Percentiles rank a stretch among this genome's conserved stretches.
phyloP scores from a whole-genome alignment of 2,329 filamentous ascomycete species.

The Paradendryphiella salina region DNA sequence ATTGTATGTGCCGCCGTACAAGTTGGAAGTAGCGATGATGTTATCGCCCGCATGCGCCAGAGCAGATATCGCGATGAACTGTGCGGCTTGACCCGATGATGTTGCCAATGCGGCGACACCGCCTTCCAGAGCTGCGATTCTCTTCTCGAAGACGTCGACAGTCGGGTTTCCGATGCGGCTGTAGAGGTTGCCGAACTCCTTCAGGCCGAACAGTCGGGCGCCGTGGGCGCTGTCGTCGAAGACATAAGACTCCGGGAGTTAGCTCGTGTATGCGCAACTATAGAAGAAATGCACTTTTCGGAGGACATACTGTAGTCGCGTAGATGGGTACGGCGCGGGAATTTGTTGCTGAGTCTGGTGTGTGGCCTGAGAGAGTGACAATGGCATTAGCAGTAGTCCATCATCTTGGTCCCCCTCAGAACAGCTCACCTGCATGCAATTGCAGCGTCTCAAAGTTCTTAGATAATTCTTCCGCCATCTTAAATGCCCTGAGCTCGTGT shows the following conservation, averaged over 20 bases:
- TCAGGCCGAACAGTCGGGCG: slow-evolving; percentile 91
- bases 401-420: neutral
- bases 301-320: slow-evolving; percentile 69
- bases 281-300: neutral
- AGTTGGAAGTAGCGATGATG: slow-evolving; percentile 85
- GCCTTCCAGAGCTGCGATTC: slow-evolving; percentile 92
- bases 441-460: slow-evolving; percentile 57
- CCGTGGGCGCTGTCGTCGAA: slow-evolving; percentile 98
- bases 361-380: slow-evolving; percentile 60
- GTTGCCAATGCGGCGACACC: slow-evolving; percentile 84
- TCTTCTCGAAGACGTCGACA: slow-evolving; percentile 94
- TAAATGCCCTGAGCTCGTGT: neutral
- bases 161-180: slow-evolving; percentile 82
- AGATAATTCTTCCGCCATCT: slow-evolving; percentile 47
- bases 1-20: slow-evolving; percentile 94
- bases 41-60: slow-evolving; percentile 90
- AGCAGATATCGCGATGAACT: slow-evolving; percentile 85
- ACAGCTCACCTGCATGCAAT: slow-evolving; percentile 52
- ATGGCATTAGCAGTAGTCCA: slow-evolving; percentile 4
- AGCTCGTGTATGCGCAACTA: slow-evolving; percentile 6
- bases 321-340: slow-evolving; percentile 94
- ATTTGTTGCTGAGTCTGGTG: slow-evolving; percentile 79
- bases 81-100: slow-evolving; percentile 84
- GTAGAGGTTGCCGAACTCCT: slow-evolving; percentile 98
- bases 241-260: slow-evolving; percentile 67